Conservation (phyloP, 2,329 filamentous ascomycete genomes). For the Neobulgaria alba region DNA sequence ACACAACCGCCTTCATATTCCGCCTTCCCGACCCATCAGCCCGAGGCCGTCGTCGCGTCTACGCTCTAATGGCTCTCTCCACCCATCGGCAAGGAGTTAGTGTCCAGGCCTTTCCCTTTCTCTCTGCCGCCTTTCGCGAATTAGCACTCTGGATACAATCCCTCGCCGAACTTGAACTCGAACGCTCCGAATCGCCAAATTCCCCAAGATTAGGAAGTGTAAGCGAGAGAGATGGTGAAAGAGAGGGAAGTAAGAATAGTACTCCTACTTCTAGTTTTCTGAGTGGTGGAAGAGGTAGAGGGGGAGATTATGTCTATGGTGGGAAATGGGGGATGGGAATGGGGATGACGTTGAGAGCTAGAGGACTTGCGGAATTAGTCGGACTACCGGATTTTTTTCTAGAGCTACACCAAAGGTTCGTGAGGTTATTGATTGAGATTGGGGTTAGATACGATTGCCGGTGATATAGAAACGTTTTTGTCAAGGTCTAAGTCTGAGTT, state of each 20-base stretch:
- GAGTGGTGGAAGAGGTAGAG: slow-evolving; percentile 20
- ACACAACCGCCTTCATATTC: slow-evolving; percentile 64
- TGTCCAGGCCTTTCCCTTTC: slow-evolving; percentile 57
- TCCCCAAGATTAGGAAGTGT: slow-evolving; percentile 22
- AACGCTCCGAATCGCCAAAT: slow-evolving; percentile 30
- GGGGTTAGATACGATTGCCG: neutral
- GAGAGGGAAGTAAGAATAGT: neutral
- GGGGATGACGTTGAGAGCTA: slow-evolving; percentile 48
- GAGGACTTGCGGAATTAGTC: slow-evolving; percentile 56
- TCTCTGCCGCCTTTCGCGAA: slow-evolving; percentile 54
- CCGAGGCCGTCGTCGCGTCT: slow-evolving; percentile 59
- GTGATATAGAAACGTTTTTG: slow-evolving; percentile 5
- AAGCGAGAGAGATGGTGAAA: slow-evolving; percentile 19
- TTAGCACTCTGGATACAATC: slow-evolving; percentile 58
- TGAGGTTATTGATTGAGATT: slow-evolving; percentile 49
- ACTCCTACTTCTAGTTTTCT: slow-evolving; percentile 5
- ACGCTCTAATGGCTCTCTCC: slow-evolving; percentile 57
- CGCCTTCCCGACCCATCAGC: slow-evolving; percentile 60
- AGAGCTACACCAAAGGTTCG: slow-evolving; percentile 55
- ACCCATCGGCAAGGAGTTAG: slow-evolving; percentile 56
- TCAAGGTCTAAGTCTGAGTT: slow-evolving; percentile 8
- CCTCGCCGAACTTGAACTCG: slow-evolving; percentile 54
- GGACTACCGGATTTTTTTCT: slow-evolving; percentile 62
- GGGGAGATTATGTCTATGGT: slow-evolving; percentile 13
- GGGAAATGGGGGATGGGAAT: slow-evolving; percentile 11